Conservation (phyloP, 805 yeast species). For the Debaryomyces castellii region DNA sequence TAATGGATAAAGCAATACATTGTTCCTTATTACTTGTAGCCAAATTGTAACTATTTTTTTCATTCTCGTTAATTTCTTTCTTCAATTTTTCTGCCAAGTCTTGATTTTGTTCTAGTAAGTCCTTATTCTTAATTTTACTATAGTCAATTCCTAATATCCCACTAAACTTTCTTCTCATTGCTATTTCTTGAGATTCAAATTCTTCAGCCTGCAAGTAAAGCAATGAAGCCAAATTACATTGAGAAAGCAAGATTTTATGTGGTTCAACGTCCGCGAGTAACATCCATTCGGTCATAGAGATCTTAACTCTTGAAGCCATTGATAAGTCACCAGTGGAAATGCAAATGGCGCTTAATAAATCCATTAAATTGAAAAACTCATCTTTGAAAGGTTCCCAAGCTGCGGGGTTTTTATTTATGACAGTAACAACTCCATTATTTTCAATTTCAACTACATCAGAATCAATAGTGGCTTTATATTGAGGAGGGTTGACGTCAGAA, state of each 20-base stretch:
- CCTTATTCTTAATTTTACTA: slow-evolving; percentile 12
- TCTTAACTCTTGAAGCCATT: slow-evolving; percentile 58
- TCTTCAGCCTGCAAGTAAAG: slow-evolving; percentile 67
- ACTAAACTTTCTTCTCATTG: slow-evolving; percentile 22
- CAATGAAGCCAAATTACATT: slow-evolving; percentile 69
- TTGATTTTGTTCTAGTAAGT: slow-evolving; percentile 4
- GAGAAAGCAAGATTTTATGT: slow-evolving; percentile 61
- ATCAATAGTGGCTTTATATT: slow-evolving; percentile 15
- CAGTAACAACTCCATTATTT: slow-evolving; percentile 15
- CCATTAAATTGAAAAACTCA: slow-evolving; percentile 77
- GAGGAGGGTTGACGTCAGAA: slow-evolving; percentile 4
- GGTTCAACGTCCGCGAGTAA: slow-evolving; percentile 66
- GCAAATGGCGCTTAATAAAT: slow-evolving; percentile 69
- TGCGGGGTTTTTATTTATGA: slow-evolving; percentile 37
- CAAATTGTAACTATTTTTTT: slow-evolving; percentile 22
- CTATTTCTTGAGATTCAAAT: slow-evolving; percentile 49
- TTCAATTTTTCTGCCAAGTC: slow-evolving; percentile 12
- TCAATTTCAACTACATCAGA: slow-evolving; percentile 14
- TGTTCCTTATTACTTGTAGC: slow-evolving; percentile 17
- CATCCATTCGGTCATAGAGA: slow-evolving; percentile 71
- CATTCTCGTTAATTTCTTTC: slow-evolving; percentile 19
- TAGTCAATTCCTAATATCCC: slow-evolving; percentile 24
- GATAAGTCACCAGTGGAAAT: slow-evolving; percentile 66
- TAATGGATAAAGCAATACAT: slow-evolving; percentile 29
- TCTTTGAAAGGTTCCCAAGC: slow-evolving; percentile 75